These are phyloP conservation scores for Solanum ossicruentum DNA, from an alignment of 257 asterid species.

Conservation along the genomic window DNA sequence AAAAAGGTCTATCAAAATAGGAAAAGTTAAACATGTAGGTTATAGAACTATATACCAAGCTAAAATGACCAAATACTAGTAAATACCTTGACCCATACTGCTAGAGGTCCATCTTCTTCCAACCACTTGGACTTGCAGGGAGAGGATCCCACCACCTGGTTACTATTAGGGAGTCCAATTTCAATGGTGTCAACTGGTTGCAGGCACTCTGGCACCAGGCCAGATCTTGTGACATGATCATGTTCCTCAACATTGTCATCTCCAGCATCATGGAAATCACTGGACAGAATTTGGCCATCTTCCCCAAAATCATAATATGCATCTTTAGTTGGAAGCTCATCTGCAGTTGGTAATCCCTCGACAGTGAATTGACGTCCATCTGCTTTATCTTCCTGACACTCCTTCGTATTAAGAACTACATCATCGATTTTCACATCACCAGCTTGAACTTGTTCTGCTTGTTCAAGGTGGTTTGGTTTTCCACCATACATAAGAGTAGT, in stretches of 20 bases:
- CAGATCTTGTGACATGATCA: conserved; percentile 34
- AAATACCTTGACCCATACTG: conserved; percentile 96
- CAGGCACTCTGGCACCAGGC: conserved; percentile 15
- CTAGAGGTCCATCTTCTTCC: conserved; percentile 63
- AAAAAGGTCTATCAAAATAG: background rate
- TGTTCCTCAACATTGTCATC: conserved; percentile 40
- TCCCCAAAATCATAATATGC: conserved; percentile 35
- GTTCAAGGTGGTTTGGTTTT: conserved; percentile 29
- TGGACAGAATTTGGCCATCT: conserved; percentile 37
- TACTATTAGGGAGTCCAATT: conserved; percentile 20
- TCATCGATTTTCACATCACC: conserved; percentile 31
- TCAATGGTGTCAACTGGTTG: conserved; percentile 23
- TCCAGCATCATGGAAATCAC: conserved; percentile 51
- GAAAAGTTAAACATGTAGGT: background rate
- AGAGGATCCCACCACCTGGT: conserved; percentile 31
- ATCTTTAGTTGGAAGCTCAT: conserved; percentile 30
- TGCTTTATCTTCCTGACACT: conserved; percentile 26
- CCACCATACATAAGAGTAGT: conserved; percentile 32
- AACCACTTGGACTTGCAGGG: conserved; percentile 29
- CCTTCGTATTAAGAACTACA: conserved; percentile 18
- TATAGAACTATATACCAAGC: background rate
- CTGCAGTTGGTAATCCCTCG: conserved; percentile 40
- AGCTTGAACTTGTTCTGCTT: conserved; percentile 25
- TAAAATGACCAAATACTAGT: conserved; percentile 2
- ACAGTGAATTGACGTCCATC: conserved; percentile 28